phyloP scores from a whole-genome alignment of 305 asterid genomes.

The Stenogyne calaminthoides region DNA sequence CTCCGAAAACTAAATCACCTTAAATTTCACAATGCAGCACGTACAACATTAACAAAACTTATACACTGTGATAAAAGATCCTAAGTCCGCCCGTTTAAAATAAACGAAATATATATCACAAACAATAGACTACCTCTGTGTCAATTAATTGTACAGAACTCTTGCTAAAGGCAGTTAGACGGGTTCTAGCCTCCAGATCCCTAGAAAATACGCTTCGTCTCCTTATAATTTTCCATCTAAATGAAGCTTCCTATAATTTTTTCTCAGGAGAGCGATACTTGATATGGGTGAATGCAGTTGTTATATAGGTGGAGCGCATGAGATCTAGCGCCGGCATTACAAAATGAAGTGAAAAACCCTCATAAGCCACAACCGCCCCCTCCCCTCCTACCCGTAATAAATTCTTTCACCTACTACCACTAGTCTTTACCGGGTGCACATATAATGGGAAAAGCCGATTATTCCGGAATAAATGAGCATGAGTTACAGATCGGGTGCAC shows the following conservation, averaged over 20 bases:
- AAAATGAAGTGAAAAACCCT: neutral
- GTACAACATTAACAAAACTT: neutral
- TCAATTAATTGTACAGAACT: neutral
- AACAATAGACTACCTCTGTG: constrained; percentile 25
- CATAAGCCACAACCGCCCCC: too few relatives aligned
- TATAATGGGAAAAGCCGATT: neutral
- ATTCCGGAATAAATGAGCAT: neutral
- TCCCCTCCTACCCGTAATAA: neutral
- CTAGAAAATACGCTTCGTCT: constrained; percentile 2
- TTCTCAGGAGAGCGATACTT: neutral
- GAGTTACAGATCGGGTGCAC: constrained; percentile 23
- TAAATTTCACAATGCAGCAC: neutral
- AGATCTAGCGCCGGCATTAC: constrained; percentile 24
- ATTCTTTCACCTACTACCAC: too few relatives aligned
- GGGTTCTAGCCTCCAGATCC: constrained; percentile 10
- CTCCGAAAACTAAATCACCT: neutral
- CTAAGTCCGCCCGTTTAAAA: neutral
- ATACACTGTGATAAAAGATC: neutral
- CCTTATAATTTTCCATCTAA: neutral
- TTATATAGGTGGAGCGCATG: constrained; percentile 24
- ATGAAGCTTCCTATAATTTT: neutral
- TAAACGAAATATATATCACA: neutral
- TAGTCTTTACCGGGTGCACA: neutral
- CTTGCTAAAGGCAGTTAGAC: constrained; percentile 15
- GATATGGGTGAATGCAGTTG: neutral